Conservation (phyloP, 1,139 yeast species). For the Geotrichum phurueaensis region DNA sequence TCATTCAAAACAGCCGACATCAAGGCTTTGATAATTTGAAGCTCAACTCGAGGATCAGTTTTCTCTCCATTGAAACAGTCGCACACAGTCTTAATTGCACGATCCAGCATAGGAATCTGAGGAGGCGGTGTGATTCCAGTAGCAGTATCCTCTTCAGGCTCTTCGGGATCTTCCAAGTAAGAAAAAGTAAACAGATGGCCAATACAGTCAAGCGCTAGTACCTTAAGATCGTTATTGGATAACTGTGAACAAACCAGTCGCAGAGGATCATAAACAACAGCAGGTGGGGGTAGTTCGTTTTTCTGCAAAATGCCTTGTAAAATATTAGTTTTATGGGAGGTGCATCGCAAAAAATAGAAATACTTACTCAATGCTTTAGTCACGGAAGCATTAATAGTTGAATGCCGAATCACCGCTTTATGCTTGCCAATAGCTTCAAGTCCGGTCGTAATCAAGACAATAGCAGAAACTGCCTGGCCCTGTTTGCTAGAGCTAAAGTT, state of each 20-base stretch:
- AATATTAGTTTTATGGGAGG: background rate
- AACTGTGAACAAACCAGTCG: constrained; percentile 51
- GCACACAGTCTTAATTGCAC: constrained; percentile 78
- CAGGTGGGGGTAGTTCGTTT: constrained; percentile 40
- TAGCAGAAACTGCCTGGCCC: constrained; percentile 31
- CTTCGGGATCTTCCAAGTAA: constrained; percentile 46
- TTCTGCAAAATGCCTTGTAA: constrained; percentile 20
- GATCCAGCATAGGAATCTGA: constrained; percentile 61
- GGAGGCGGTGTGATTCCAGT: constrained; percentile 48
- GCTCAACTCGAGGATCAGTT: constrained; percentile 80
- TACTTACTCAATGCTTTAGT: constrained; percentile 39
- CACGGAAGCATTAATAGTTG: constrained; percentile 40
- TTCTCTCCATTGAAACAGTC: constrained; percentile 88
- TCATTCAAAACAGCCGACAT: constrained; percentile 80
- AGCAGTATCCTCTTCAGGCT: constrained; percentile 27
- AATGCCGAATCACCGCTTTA: constrained; percentile 47
- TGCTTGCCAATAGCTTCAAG: constrained; percentile 43
- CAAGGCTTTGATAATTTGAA: constrained; percentile 87
- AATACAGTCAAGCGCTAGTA: constrained; percentile 56
- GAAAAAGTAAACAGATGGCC: constrained; percentile 62
- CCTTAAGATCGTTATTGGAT: constrained; percentile 46
- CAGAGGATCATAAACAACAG: constrained; percentile 54
- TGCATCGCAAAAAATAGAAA: background rate
- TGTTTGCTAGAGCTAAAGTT: constrained; percentile 22
- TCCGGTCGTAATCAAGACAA: constrained; percentile 45